Conservation (phyloP, 768 basidiomycete species). For the Leccinum rimulosum region DNA sequence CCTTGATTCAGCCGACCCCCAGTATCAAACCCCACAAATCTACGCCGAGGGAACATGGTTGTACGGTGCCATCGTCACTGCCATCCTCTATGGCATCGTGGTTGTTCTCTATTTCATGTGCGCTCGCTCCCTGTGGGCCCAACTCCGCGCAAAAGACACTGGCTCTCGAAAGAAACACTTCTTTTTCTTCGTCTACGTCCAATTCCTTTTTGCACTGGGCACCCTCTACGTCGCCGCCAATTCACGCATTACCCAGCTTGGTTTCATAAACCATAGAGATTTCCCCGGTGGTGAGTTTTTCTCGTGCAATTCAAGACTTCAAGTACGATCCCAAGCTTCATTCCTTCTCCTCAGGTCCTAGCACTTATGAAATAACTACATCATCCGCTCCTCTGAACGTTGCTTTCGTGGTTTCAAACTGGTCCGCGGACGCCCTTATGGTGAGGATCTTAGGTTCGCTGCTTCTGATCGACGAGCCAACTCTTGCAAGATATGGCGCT, state of each 20-base stretch:
- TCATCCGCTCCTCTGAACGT: slow-evolving; percentile 27
- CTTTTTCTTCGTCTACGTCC: slow-evolving; percentile 31
- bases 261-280: slow-evolving; percentile 31
- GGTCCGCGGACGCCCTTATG: slow-evolving; percentile 32
- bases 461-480: background rate
- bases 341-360: slow-evolving; percentile 19
- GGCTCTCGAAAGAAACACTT: slow-evolving; percentile 15
- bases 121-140: slow-evolving; percentile 26
- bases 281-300: slow-evolving; percentile 29
- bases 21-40: slow-evolving; percentile 13
- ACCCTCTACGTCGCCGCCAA: slow-evolving; percentile 28
- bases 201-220: slow-evolving; percentile 27
- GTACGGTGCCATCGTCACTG: slow-evolving; percentile 29
- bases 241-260: slow-evolving; percentile 27
- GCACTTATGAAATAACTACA: slow-evolving; percentile 22
- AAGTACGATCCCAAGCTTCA: no score
- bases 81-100: slow-evolving; percentile 27
- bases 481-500: slow-evolving; percentile 29
- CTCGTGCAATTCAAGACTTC: background rate
- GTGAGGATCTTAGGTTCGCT: slow-evolving; percentile 9
- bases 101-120: slow-evolving; percentile 28
- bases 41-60: slow-evolving; percentile 31
- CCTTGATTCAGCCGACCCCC: slow-evolving; percentile 1
- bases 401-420: slow-evolving; percentile 31
- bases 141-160: slow-evolving; percentile 11